Base-by-base conservation (phyloP, 2,329 filamentous ascomycete genomes). In the Paecilomyces dactylethromorphus region DNA sequence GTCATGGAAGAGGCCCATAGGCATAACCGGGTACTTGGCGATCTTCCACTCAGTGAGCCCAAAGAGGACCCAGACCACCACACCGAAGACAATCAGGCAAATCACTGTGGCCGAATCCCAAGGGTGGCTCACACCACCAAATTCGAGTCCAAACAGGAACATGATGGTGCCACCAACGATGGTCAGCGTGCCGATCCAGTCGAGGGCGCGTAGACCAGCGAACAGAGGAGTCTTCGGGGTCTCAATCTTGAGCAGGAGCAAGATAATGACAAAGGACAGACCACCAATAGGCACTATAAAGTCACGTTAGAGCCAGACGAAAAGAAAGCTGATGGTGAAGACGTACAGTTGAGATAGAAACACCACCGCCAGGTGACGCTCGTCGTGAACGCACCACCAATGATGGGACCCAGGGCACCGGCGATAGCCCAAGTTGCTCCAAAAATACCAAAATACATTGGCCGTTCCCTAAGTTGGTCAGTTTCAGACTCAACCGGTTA, bases 131-230 rank as follows among this genome's bases (percentile, higher is more conserved):
- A 91, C 83, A 54, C 91, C 92, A 57, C 92, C 92, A 62, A 93
- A 91, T 69, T 95, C 88, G 11, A 96, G 83, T 0, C 91, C 92
- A 50, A 96, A 85, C 3, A 96, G 84, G 63, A 96, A 81, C 90
- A 96, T 93, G 21, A 95, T 79, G 0, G 90, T 92, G 21, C 88
- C 90, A 50, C 88, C 89, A 24, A 92, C 82, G 69, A 95, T 84
- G 31, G 81, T 76, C 26, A 87, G 64, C 0, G 80, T 81, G n/a
- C 85, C 85, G 10, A 83, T 65, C 85, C 85, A 88, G 71, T 87
- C 85, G 61, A 88, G 84, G 4, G 82, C 81, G 62, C 82, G 82
- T 49, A 87, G 68, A 6, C 85, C 85, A 18, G 81, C 78, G 49
- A 79, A 59, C 4, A 87, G 71, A 0, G 83, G 82, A 0, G 85